A percentile compares a stretch with the other conserved stretches of the same genome.
Evolutionary conservation across 2,329 filamentous ascomycete genomes (phyloP).

Genomic region (Alternaria viburni): DNA sequence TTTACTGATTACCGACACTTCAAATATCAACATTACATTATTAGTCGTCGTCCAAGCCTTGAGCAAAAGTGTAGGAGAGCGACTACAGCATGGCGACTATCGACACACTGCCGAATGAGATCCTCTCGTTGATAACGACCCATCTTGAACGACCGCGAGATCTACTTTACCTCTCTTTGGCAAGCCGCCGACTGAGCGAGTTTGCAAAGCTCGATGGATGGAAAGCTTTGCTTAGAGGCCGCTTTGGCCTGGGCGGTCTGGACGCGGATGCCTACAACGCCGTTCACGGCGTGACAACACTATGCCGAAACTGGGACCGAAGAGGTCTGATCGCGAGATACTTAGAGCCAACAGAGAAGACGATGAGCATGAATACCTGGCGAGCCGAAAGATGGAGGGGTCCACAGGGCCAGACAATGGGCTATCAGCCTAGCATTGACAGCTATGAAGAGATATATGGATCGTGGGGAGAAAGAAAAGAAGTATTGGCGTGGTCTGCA

Average conservation of each 20-base stretch:
- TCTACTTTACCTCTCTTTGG: conserved; percentile 31
- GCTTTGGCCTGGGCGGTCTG: conserved; percentile 32
- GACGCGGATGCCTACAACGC: conserved; percentile 43
- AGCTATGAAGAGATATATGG: conserved; percentile 60
- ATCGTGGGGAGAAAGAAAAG: conserved; percentile 53
- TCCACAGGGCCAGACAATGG: conserved; percentile 60
- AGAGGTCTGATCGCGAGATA: conserved; percentile 63
- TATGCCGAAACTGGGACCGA: conserved; percentile 64
- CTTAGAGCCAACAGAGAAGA: conserved; percentile 52
- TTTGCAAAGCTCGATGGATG: conserved; percentile 42
- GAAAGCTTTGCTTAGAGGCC: conserved; percentile 42
- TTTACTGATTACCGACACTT: background rate
- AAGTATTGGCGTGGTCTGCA: conserved; percentile 66
- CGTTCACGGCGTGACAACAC: conserved; percentile 61
- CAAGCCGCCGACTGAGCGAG: conserved; percentile 27
- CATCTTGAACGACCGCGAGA: conserved; percentile 39
- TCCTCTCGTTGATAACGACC: conserved; percentile 39
- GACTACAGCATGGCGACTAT: conserved; percentile 27
- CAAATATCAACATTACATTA: background rate
- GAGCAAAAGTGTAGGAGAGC: background rate
- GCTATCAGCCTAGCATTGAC: conserved; percentile 65
- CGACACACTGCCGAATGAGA: conserved; percentile 39
- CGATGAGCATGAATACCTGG: conserved; percentile 46
- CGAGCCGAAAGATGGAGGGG: conserved; percentile 47
- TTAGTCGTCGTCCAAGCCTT: background rate